Percentiles rank a stretch among this genome's conserved stretches.
phyloP scores from a whole-genome alignment of 768 basidiomycete species.

The Amanita subjunquillea region DNA sequence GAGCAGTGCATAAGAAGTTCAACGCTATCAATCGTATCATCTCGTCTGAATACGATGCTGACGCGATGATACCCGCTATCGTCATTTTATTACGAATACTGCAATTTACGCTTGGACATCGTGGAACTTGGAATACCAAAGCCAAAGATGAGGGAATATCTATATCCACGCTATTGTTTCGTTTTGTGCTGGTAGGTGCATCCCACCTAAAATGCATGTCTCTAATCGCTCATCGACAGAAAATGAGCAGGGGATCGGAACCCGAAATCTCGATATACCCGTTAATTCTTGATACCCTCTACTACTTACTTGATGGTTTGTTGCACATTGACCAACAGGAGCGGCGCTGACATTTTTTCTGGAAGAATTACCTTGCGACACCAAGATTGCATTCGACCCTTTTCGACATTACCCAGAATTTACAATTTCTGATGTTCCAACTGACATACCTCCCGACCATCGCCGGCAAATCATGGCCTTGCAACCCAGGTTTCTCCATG shows the following conservation, averaged over 20 bases:
- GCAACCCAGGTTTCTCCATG: conserved; percentile 45
- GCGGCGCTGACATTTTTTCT: neutral
- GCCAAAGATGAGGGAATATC: conserved; percentile 34
- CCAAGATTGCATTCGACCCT: conserved; percentile 46
- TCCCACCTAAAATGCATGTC: neutral
- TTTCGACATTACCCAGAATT: conserved; percentile 55
- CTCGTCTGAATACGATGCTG: neutral
- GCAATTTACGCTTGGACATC: conserved; percentile 67
- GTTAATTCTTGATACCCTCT: conserved; percentile 62
- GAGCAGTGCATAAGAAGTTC: conserved; percentile 37
- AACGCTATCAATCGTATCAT: conserved; percentile 17
- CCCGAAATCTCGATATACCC: conserved; percentile 52
- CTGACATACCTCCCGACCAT: conserved; percentile 46
- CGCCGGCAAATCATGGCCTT: conserved; percentile 47
- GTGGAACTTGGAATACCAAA: conserved; percentile 41
- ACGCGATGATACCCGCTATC: conserved; percentile 15
- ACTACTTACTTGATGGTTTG: conserved; percentile 66
- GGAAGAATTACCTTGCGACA: conserved; percentile 53
- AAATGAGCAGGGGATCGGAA: conserved; percentile 41
- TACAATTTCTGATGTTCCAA: conserved; percentile 38
- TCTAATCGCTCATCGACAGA: conserved; percentile 22
- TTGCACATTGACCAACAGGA: neutral
- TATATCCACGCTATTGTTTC: conserved; percentile 34
- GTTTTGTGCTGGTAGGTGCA: conserved; percentile 39
- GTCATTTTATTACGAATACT: conserved; percentile 56